Evolutionary conservation across 768 basidiomycete species (phyloP).

Genomic region (Trametes elegans): DNA sequence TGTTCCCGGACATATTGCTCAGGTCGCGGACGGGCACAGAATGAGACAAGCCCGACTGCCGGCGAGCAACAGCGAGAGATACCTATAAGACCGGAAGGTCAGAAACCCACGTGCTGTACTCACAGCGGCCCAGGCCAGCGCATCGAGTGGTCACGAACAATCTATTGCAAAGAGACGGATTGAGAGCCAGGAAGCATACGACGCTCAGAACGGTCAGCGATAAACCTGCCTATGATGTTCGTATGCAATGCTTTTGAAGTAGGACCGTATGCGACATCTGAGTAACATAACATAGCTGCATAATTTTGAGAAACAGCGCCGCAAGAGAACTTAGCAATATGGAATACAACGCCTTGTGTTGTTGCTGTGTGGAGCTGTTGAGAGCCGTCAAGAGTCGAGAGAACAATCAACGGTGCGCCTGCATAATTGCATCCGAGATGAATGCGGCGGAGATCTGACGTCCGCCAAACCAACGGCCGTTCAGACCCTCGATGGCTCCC

Average conservation of each 20-base stretch:
- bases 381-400: neutral
- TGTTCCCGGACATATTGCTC: neutral
- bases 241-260: conserved; percentile 3
- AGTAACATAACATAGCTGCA: conserved; percentile 19
- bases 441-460: conserved; percentile 83
- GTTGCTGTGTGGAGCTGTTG: neutral
- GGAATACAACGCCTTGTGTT: conserved; percentile 23
- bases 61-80: neutral
- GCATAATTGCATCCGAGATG: conserved; percentile 93
- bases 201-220: conserved; percentile 30
- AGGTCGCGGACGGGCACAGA: too few species aligned
- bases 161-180: conserved; percentile 33
- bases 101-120: neutral
- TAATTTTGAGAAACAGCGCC: conserved; percentile 21
- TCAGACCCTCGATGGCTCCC: conserved; percentile 84
- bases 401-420: conserved; percentile 69
- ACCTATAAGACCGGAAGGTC: neutral
- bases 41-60: too few species aligned
- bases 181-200: conserved; percentile 33
- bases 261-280: conserved; percentile 21
- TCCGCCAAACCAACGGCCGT: conserved; percentile 97
- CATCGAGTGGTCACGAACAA: neutral
- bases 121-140: neutral
- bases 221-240: conserved; percentile 38
- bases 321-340: conserved; percentile 12